Conservation (phyloP, 2,329 filamentous ascomycete genomes). For the Alternaria burnsii region DNA sequence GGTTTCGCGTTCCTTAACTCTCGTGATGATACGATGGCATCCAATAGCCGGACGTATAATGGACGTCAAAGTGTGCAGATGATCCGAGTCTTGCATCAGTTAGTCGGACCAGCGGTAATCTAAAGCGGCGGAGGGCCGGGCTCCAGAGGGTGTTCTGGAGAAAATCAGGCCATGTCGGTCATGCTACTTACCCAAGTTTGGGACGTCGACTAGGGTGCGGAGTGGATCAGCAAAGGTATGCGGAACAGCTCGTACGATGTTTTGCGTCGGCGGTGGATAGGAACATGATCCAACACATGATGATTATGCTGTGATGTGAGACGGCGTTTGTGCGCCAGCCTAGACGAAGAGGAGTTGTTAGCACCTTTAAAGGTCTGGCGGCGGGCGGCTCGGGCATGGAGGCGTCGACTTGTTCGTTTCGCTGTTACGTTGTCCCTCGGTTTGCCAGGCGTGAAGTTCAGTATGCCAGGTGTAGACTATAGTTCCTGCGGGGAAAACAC, state of each 20-base stretch:
- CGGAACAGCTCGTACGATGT: conserved; percentile 9
- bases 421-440: neutral
- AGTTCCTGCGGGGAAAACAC: conserved; percentile 13
- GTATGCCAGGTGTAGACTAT: conserved; percentile 4
- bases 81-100: conserved; percentile 16
- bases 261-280: conserved; percentile 1
- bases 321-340: conserved; percentile 3
- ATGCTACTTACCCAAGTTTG: conserved; percentile 14
- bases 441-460: conserved; percentile 8
- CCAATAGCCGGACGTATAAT: conserved; percentile 9
- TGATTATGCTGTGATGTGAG: conserved; percentile 4
- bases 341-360: neutral
- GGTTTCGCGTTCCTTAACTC: neutral
- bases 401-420: neutral
- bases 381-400: neutral
- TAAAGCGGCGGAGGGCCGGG: conserved; percentile 6
- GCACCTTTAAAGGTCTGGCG: neutral
- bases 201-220: neutral
- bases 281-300: conserved; percentile 4
- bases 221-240: conserved; percentile 5
- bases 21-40: conserved; percentile 15
- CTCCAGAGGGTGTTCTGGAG: conserved; percentile 2
- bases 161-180: conserved; percentile 21
- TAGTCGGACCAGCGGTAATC: conserved; percentile 2
- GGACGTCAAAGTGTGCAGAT: conserved; percentile 5